Conservation (phyloP, 192 early-diverging fungal genomes). For the Coemansia sp. region DNA sequence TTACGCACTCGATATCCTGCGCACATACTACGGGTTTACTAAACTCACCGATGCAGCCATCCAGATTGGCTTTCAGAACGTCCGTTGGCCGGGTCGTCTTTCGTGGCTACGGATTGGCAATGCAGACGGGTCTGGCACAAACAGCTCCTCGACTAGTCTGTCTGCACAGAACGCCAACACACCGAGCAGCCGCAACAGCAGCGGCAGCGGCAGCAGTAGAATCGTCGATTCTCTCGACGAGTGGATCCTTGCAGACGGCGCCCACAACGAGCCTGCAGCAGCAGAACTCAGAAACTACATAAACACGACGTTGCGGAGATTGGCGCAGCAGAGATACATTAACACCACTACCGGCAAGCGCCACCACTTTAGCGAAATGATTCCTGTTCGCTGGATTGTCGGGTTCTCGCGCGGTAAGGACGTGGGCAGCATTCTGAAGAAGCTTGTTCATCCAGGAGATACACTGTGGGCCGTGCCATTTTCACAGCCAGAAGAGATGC, state of each 20-base stretch:
- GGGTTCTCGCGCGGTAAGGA: constrained; percentile 74
- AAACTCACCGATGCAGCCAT: constrained; percentile 58
- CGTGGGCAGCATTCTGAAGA: constrained; percentile 59
- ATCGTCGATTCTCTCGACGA: constrained; percentile 25
- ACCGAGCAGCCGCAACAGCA: constrained; percentile 5
- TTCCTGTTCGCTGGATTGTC: constrained; percentile 73
- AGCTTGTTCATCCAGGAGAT: constrained; percentile 63
- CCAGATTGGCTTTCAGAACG: constrained; percentile 62
- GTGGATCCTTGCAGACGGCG: constrained; percentile 83
- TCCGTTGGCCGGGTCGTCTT: constrained; percentile 83
- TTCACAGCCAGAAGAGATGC: constrained; percentile 78
- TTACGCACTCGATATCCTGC: constrained; percentile 60
- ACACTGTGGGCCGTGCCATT: constrained; percentile 71
- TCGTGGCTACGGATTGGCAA: constrained; percentile 60
- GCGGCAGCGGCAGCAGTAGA: constrained; percentile 9
- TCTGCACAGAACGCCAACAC: background rate
- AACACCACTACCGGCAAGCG: constrained; percentile 10
- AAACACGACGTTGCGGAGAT: constrained; percentile 50
- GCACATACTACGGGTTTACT: constrained; percentile 35
- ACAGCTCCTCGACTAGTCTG: background rate
- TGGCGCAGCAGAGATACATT: constrained; percentile 35
- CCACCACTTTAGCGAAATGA: constrained; percentile 1
- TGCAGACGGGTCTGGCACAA: constrained; percentile 6
- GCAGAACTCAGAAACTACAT: constrained; percentile 68
- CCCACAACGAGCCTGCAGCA: constrained; percentile 83